Conservation (phyloP, 208 protist species). For the Porcisia hertigi region DNA sequence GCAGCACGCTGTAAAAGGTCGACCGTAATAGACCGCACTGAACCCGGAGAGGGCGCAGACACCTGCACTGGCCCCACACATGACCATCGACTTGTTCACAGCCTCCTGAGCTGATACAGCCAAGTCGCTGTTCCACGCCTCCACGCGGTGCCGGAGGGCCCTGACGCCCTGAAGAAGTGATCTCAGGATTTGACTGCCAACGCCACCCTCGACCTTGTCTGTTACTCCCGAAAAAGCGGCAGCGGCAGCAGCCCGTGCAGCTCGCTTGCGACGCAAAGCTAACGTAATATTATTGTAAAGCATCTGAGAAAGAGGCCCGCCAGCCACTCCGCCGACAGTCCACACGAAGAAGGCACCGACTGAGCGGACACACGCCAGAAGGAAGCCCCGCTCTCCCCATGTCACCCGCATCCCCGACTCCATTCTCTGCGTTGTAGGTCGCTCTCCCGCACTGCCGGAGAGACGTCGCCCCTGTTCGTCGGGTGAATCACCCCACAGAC, state of each 20-base stretch:
- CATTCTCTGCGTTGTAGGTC: conserved; percentile 8
- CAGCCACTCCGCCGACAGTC: conserved; percentile 43
- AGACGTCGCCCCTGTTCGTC: not conserved
- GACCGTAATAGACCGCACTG: conserved; percentile 47
- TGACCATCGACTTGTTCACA: conserved; percentile 40
- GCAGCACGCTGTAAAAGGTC: conserved; percentile 32
- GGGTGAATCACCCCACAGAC: not conserved
- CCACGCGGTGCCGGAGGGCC: not conserved
- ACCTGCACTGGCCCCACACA: conserved; percentile 66
- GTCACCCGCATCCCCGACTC: conserved; percentile 5
- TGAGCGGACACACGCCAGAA: conserved; percentile 20
- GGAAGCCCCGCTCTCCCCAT: conserved; percentile 9
- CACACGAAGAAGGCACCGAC: conserved; percentile 53
- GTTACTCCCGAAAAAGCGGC: conserved; percentile 1
- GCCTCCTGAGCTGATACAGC: conserved; percentile 35
- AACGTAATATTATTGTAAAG: conserved; percentile 55
- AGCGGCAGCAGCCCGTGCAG: conserved; percentile 2
- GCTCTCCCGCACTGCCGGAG: not conserved
- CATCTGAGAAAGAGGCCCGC: conserved; percentile 64
- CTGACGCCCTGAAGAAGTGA: not conserved
- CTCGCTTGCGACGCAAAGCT: conserved; percentile 12
- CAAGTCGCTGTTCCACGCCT: conserved; percentile 27
- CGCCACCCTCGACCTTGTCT: not conserved
- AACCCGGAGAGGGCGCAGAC: conserved; percentile 61
- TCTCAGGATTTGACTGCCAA: not conserved